Evolutionary conservation across 1,139 yeast species (phyloP).

Genomic region (Groenewaldozyma sp.): DNA sequence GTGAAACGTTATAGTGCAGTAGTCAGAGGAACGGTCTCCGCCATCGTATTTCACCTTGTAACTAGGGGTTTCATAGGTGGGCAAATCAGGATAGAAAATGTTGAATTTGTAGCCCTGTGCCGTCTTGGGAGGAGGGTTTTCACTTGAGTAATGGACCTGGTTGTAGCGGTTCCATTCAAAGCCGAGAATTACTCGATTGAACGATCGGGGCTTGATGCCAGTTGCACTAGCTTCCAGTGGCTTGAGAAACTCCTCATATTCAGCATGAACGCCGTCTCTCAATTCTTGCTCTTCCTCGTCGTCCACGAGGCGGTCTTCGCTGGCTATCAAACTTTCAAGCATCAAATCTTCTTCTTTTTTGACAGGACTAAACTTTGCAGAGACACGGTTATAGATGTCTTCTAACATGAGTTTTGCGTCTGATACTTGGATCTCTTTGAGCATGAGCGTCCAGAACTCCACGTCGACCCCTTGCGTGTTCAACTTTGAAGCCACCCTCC

Average conservation of each 20-base stretch:
- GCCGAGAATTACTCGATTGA: slow-evolving; percentile 28
- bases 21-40: slow-evolving; percentile 11
- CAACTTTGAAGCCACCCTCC: slow-evolving; percentile 19
- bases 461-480: slow-evolving; percentile 20
- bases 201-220: slow-evolving; percentile 25
- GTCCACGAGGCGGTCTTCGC: neutral
- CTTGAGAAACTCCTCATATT: slow-evolving; percentile 1
- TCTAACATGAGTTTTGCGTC: slow-evolving; percentile 19
- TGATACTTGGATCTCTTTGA: slow-evolving; percentile 19
- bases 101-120: slow-evolving; percentile 34
- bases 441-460: slow-evolving; percentile 29
- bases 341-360: neutral
- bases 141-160: slow-evolving; percentile 27
- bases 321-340: neutral
- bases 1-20: slow-evolving; percentile 26
- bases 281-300: neutral
- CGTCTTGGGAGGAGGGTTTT: slow-evolving; percentile 32
- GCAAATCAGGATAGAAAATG: slow-evolving; percentile 29
- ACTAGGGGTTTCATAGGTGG: slow-evolving; percentile 24
- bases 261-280: neutral
- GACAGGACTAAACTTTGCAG: slow-evolving; percentile 4
- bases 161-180: slow-evolving; percentile 33
- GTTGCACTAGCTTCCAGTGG: slow-evolving; percentile 2
- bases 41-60: slow-evolving; percentile 22
- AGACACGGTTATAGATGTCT: slow-evolving; percentile 12